Evolutionary conservation across 2,329 filamentous ascomycete species (phyloP).

Genomic region (Ascochyta viciae-villosae): DNA sequence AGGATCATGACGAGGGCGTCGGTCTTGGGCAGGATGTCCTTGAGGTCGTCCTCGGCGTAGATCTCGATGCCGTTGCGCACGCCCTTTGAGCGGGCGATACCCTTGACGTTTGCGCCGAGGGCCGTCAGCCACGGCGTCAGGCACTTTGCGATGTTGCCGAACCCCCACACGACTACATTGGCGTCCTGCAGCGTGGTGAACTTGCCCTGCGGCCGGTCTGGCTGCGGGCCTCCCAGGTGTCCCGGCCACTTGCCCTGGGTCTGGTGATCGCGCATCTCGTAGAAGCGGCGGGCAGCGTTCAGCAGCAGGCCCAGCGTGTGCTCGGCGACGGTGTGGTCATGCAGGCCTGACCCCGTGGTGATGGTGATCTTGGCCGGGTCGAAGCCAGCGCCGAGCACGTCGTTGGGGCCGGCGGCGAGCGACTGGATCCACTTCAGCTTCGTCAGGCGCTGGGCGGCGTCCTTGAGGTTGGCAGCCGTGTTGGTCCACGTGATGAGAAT

Average conservation of each 20-base stretch:
- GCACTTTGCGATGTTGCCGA: constrained; percentile 70
- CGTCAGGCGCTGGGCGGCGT: constrained; percentile 63
- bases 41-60: constrained; percentile 61
- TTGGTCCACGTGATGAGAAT: constrained; percentile 70
- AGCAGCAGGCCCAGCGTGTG: constrained; percentile 67
- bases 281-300: constrained; percentile 63
- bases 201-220: constrained; percentile 61
- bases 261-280: constrained; percentile 70
- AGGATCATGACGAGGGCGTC: constrained; percentile 69
- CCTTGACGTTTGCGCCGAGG: constrained; percentile 65
- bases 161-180: constrained; percentile 68
- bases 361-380: constrained; percentile 58
- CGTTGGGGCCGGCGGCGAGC: constrained; percentile 70
- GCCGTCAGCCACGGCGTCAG: constrained; percentile 62
- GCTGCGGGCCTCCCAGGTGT: constrained; percentile 68
- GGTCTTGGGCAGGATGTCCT: constrained; percentile 62
- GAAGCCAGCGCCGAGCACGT: constrained; percentile 69
- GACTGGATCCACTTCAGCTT: constrained; percentile 71
- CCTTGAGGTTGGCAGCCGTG: constrained; percentile 63
- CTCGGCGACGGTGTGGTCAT: constrained; percentile 71
- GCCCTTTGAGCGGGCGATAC: constrained; percentile 64
- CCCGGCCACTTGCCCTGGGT: constrained; percentile 63
- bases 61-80: constrained; percentile 67
- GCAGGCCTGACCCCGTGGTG: constrained; percentile 68
- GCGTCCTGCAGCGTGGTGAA: constrained; percentile 69